Evolutionary conservation across 2,329 filamentous ascomycete species (phyloP).

Genomic region (Hypoxylon sp.): DNA sequence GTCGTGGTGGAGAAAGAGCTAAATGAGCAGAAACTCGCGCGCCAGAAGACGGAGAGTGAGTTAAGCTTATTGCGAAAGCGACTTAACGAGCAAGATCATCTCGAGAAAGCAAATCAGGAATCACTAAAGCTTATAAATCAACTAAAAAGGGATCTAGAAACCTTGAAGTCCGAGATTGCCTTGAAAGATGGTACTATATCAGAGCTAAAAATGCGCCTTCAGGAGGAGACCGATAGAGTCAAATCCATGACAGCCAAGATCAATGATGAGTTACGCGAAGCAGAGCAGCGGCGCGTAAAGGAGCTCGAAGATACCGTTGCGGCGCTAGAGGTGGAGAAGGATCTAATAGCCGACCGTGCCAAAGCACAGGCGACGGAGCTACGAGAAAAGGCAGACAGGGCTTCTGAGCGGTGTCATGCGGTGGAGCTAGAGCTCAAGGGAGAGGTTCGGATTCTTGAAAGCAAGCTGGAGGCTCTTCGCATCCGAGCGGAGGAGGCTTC

Average conservation of each 20-base stretch:
- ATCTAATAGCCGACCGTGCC: conserved; percentile 72
- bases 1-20: conserved; percentile 74
- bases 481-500: conserved; percentile 89
- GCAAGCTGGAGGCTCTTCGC: conserved; percentile 89
- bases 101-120: conserved; percentile 67
- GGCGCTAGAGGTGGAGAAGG: conserved; percentile 82
- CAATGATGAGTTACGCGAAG: conserved; percentile 74
- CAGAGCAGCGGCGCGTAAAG: conserved; percentile 65
- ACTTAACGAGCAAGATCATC: conserved; percentile 62
- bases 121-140: conserved; percentile 46
- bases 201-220: conserved; percentile 76
- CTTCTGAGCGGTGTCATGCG: conserved; percentile 75
- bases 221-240: conserved; percentile 73
- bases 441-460: conserved; percentile 83
- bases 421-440: conserved; percentile 81
- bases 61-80: conserved; percentile 59
- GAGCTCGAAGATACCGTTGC: conserved; percentile 68
- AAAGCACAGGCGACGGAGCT: conserved; percentile 79
- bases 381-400: conserved; percentile 77
- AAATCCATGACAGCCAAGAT: conserved; percentile 75
- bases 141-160: conserved; percentile 60
- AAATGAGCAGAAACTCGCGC: conserved; percentile 68
- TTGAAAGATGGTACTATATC: conserved; percentile 73
- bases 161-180: conserved; percentile 71
- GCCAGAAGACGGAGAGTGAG: conserved; percentile 69